Evolutionary conservation across 139 green algal species (phyloP), one percentile per base, ranked within the genome.

Genomic region (Chlorella sp.): DNA sequence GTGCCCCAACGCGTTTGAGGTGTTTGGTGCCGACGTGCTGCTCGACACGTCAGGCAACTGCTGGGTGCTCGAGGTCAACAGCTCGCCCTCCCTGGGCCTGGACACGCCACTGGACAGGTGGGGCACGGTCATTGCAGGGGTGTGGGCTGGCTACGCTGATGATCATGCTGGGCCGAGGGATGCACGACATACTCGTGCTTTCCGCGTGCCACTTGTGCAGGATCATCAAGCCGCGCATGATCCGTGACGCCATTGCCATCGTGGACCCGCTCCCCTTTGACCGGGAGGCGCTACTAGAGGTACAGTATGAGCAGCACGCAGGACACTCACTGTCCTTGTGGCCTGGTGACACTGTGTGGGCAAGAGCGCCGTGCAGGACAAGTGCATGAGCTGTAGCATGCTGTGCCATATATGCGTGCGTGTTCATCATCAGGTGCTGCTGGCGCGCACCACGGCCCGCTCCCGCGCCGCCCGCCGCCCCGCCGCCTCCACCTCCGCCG

Each of bases 21-120:
- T 94, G 59, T 91, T 85, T 78, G 89, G 89, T 0, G 88, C 91
- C 65, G 89, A 94, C 76, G 79, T 94, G 29, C 69, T 94, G 79
- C 69, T 94, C 1, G 87, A 92, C 74, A 76, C 63, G 30, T 27
- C 31, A 5, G 51, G 35, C 78, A 83, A n/a, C 33, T 76, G 83
- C 29, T 92, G 87, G 87, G 77, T 94, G 59, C 68, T 91, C 68
- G 86, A 91, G 80, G 83, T 91, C 5, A 92, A 93, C 82, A 88
- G 81, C 23, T 86, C 76, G 2, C 88, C 88, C 36, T 77, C 80
- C 17, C 75, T 93, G 63, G 71, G 64, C 26, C 65, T 83, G 49
- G 79, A 87, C 61, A 85, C 80, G 6, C 72, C 82, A 6, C 59
- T 93, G 34, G 78, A 84, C 61, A 67, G 66, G 67, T 64, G 29